Conservation (phyloP, 2,329 filamentous ascomycete genomes). For the Monilinia aucupariae region DNA sequence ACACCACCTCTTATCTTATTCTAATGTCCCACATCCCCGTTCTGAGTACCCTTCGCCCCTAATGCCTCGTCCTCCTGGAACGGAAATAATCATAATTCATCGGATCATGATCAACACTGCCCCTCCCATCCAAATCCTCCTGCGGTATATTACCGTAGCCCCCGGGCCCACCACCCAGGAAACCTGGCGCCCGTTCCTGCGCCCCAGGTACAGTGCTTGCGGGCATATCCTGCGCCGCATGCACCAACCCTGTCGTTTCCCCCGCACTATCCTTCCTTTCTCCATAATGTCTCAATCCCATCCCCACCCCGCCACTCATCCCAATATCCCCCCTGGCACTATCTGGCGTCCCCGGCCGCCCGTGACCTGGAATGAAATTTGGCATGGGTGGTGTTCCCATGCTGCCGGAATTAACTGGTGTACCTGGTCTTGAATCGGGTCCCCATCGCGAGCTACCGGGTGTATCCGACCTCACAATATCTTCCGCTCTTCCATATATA, state of each 20-base stretch:
- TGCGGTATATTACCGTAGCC: conserved; percentile 58
- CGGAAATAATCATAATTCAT: conserved; percentile 35
- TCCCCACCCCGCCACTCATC: background rate
- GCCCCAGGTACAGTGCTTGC: background rate
- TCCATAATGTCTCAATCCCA: conserved; percentile 5
- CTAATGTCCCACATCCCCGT: background rate
- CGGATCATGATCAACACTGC: conserved; percentile 30
- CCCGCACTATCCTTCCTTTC: conserved; percentile 1
- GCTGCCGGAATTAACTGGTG: conserved; percentile 3
- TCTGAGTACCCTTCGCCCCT: background rate
- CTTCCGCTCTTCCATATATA: conserved; percentile 54
- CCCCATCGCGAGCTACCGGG: conserved; percentile 25
- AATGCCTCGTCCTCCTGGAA: conserved; percentile 20
- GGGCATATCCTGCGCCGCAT: conserved; percentile 3
- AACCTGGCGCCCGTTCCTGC: conserved; percentile 42
- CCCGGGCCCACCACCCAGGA: conserved; percentile 52
- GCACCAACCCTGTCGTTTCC: conserved; percentile 3
- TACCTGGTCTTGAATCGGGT: conserved; percentile 28
- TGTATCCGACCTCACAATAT: conserved; percentile 42
- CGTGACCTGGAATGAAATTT: background rate
- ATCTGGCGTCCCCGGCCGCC: conserved; percentile 1
- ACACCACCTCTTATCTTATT: background rate
- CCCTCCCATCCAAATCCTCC: conserved; percentile 29
- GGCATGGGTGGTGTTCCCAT: conserved; percentile 3
- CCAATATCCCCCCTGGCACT: conserved; percentile 6